A percentile compares a stretch with the other conserved stretches of the same genome.
Conservation (phyloP, 768 basidiomycete species). For the Suillus lakei region DNA sequence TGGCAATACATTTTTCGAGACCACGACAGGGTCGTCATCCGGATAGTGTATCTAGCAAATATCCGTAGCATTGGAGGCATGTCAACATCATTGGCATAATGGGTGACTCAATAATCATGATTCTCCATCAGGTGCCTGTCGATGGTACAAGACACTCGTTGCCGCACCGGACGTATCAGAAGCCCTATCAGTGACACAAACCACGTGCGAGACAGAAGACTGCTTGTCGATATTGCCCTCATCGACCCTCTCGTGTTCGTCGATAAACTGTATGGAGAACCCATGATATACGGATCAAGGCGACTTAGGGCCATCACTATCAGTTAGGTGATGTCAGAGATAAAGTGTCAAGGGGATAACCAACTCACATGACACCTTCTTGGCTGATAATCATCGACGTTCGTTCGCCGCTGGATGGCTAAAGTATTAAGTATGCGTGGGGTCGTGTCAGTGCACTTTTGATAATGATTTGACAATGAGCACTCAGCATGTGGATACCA, state of each 20-base stretch:
- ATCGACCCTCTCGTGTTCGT: background rate
- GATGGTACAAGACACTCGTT: background rate
- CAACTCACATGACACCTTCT: too few species aligned
- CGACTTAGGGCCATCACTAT: background rate
- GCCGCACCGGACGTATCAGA: too few species aligned
- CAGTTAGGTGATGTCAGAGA: background rate
- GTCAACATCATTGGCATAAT: background rate
- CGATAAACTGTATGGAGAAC: too few species aligned
- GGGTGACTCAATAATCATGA: background rate
- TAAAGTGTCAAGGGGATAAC: background rate
- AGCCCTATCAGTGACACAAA: background rate
- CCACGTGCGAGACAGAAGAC: background rate
- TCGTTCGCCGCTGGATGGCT: too few species aligned
- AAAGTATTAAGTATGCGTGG: too few species aligned
- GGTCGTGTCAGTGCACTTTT: too few species aligned
- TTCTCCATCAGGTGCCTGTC: background rate
- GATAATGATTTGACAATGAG: too few species aligned
- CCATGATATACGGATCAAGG: background rate
- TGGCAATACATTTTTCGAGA: background rate
- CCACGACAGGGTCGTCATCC: background rate
- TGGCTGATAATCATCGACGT: too few species aligned
- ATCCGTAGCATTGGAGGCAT: background rate
- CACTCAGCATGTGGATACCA: background rate
- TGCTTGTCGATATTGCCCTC: background rate
- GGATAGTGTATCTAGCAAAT: too few species aligned